Evolutionary conservation across 331 rosid genomes (phyloP), one percentile per base, ranked within the genome.

Genomic region (Rhamnella rubrinervis): DNA sequence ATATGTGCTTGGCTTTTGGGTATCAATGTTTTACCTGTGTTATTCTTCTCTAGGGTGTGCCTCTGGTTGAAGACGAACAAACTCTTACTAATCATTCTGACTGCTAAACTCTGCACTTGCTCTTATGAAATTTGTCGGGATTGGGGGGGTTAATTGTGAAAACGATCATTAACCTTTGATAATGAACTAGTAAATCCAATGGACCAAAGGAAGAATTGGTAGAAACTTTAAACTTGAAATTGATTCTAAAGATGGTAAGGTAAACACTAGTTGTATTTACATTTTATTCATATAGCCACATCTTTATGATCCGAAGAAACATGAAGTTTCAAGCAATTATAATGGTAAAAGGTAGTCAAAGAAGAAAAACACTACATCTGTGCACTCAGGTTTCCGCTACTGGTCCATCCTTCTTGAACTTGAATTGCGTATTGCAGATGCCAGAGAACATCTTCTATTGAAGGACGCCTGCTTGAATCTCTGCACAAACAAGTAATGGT

Each of bases 361-460:
- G 20, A 38, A 7, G 21, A 18, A 70, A 28, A 50, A 50, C 8
- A 57, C 70, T 85, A 90, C 78, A 84, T 70, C 69, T 74, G 85
- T 51, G 85, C 75, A 78, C 83, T 72, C 50, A 90, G 83, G 76
- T 81, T 90, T 63, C 97, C 99, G 63, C 97, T 87, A 78, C 96
- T 87, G 38, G 82, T 83, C 91, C 98, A 87, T 1, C 89, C 90
- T 71, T 88, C 98, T 80, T 93, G 97, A 73, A 91, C 96, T 76
- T 93, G 98, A 75, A 88, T 77, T n/a, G 98, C 77, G 61, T 93
- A 93, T 82, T 91, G 97, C 82, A 93, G 71, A 75, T 93, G 85
- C 98, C 98, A 93, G 12, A 91, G 82, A 57, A 91, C 83, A 19
- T 93, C 96, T 65, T 93, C 97, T 8, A 93, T 85, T 0, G 98